Percentiles rank a stretch among this genome's conserved stretches.
These are phyloP conservation scores for Geopyxis carbonaria DNA, from an alignment of 495 filamentous ascomycete species.

Conservation along the genomic window DNA sequence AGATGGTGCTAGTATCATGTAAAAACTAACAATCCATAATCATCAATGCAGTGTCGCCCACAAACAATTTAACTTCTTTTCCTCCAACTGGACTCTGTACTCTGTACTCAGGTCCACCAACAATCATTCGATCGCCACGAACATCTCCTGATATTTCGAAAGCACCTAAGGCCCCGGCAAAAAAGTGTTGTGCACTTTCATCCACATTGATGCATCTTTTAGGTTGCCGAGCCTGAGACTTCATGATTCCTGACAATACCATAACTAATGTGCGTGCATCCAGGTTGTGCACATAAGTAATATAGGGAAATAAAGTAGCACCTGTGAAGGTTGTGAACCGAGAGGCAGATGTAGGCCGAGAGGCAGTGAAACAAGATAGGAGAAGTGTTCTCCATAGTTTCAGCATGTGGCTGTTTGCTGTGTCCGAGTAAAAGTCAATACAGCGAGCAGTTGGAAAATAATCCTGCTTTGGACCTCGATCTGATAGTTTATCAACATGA, in stretches of 20 bases:
- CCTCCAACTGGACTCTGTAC: conserved; percentile 14
- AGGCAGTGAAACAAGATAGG: conserved; percentile 23
- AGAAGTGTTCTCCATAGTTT: conserved; percentile 21
- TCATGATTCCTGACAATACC: conserved; percentile 24
- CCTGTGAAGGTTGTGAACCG: conserved; percentile 5
- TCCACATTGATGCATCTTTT: conserved; percentile 4
- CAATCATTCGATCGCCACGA: conserved; percentile 20
- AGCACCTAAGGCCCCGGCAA: conserved; percentile 19
- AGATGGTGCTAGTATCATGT: neutral
- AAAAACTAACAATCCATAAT: conserved; percentile 22
- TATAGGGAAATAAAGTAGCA: conserved; percentile 22
- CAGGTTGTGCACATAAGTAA: conserved; percentile 20
- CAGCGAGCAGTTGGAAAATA: conserved; percentile 19
- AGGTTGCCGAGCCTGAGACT: conserved; percentile 10
- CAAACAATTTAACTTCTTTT: conserved; percentile 23
- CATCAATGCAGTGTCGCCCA: conserved; percentile 25
- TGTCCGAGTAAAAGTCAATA: conserved; percentile 17
- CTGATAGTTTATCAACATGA: conserved; percentile 1
- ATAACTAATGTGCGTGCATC: conserved; percentile 22
- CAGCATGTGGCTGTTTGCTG: conserved; percentile 13
- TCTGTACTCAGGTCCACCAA: conserved; percentile 20
- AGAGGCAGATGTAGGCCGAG: conserved; percentile 17
- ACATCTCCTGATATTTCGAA: conserved; percentile 17
- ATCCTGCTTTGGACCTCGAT: conserved; percentile 4
- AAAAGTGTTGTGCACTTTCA: conserved; percentile 17